Evolutionary conservation across 495 filamentous ascomycete genomes (phyloP).

Genomic region (Penicillium waksmanii): DNA sequence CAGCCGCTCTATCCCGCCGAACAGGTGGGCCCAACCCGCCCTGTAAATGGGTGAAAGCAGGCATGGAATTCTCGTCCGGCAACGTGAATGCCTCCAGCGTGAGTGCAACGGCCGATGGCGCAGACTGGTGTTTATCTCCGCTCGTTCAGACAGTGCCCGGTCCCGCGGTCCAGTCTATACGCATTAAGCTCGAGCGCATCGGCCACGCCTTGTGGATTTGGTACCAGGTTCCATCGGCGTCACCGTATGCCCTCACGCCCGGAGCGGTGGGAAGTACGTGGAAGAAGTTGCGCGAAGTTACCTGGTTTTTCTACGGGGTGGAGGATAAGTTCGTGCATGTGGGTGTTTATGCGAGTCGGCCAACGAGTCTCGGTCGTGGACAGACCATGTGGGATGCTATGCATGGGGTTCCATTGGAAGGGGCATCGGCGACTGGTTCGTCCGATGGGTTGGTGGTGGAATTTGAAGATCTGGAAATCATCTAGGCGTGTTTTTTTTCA

Average conservation of each 20-base stretch:
- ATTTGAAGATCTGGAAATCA: slow-evolving; percentile 62
- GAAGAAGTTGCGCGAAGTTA: slow-evolving; percentile 63
- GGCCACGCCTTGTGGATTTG: slow-evolving; percentile 61
- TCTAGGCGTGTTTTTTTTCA: slow-evolving; percentile 32
- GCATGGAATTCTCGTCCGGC: slow-evolving; percentile 58
- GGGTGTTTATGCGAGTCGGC: slow-evolving; percentile 60
- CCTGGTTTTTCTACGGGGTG: slow-evolving; percentile 64
- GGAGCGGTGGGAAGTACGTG: slow-evolving; percentile 50
- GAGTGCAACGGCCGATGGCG: slow-evolving; percentile 58
- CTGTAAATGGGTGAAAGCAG: slow-evolving; percentile 64
- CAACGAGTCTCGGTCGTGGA: slow-evolving; percentile 41
- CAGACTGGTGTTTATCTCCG: slow-evolving; percentile 60
- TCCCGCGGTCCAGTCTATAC: slow-evolving; percentile 43
- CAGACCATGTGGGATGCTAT: slow-evolving; percentile 49
- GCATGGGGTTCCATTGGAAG: slow-evolving; percentile 40
- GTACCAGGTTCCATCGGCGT: slow-evolving; percentile 52
- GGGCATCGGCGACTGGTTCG: slow-evolving; percentile 27
- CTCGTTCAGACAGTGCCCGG: slow-evolving; percentile 31
- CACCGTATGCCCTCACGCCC: slow-evolving; percentile 40
- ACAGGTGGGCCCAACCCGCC: slow-evolving; percentile 24
- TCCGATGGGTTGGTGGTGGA: slow-evolving; percentile 55
- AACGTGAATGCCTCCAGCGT: slow-evolving; percentile 58
- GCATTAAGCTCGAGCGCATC: slow-evolving; percentile 62
- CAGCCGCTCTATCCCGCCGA: slow-evolving; percentile 16
- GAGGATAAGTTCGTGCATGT: slow-evolving; percentile 62